Evolutionary conservation across 1,284 basidiomycete species (phyloP).

Genomic region (Rhodotorula sp.): DNA sequence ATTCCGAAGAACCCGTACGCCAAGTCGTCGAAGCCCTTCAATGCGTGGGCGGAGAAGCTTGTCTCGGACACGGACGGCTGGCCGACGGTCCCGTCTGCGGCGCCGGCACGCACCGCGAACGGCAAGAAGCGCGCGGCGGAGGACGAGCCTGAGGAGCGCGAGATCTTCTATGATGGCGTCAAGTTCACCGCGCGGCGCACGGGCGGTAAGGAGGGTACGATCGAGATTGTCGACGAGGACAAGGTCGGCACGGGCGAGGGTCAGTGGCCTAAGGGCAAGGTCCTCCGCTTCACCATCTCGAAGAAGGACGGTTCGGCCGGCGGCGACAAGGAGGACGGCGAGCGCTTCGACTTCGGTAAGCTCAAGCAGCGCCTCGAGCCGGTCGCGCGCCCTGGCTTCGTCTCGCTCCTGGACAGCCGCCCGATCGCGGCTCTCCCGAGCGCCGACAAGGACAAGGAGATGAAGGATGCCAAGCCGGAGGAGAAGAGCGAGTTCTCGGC

Average conservation of each 20-base stretch:
- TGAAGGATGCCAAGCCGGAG: slow-evolving; percentile 16
- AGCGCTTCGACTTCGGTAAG: slow-evolving; percentile 37
- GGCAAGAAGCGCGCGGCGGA: slow-evolving; percentile 52
- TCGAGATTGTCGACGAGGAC: slow-evolving; percentile 67
- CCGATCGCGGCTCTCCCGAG: slow-evolving; percentile 25
- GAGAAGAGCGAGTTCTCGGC: slow-evolving; percentile 34
- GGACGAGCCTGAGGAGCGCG: slow-evolving; percentile 43
- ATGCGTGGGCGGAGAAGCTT: slow-evolving; percentile 65
- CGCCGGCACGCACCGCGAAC: slow-evolving; percentile 46
- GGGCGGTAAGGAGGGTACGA: slow-evolving; percentile 52
- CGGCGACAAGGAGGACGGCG: slow-evolving; percentile 47
- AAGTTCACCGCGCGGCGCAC: slow-evolving; percentile 38
- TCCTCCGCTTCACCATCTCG: slow-evolving; percentile 63
- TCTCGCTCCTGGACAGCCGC: slow-evolving; percentile 29
- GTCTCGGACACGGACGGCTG: slow-evolving; percentile 45
- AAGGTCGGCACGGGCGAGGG: slow-evolving; percentile 69
- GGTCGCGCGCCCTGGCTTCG: slow-evolving; percentile 34
- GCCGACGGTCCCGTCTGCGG: slow-evolving; percentile 45
- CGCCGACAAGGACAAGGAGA: slow-evolving; percentile 17
- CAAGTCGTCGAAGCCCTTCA: slow-evolving; percentile 83
- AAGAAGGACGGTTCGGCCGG: slow-evolving; percentile 36
- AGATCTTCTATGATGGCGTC: slow-evolving; percentile 50
- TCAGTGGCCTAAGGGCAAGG: slow-evolving; percentile 65
- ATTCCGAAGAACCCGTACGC: slow-evolving; percentile 53
- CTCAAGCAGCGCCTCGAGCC: slow-evolving; percentile 40